Percentiles rank a stretch among this genome's conserved stretches.
These are phyloP conservation scores for Mucor lusitanicus DNA, from an alignment of 371 early-diverging fungal genomes.

Conservation along the genomic window DNA sequence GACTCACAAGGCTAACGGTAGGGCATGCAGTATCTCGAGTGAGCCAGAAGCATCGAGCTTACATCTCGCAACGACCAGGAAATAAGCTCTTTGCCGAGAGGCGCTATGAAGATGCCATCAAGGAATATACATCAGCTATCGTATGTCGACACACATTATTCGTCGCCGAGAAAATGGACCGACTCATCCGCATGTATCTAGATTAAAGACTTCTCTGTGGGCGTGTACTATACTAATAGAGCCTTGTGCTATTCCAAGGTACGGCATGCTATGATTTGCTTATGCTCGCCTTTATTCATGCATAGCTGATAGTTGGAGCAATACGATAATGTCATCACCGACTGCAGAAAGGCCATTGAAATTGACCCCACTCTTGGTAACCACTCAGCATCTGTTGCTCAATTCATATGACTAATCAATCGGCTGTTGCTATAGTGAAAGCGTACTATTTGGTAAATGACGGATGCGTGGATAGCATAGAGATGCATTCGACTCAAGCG, in stretches of 20 bases:
- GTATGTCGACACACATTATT: slow-evolving; percentile 31
- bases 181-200: slow-evolving; percentile 8
- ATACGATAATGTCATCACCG: slow-evolving; percentile 59
- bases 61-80: slow-evolving; percentile 28
- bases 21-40: neutral
- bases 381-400: neutral
- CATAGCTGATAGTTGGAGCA: slow-evolving; percentile 43
- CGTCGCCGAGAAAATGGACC: neutral
- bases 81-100: slow-evolving; percentile 60
- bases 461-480: neutral
- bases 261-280: neutral
- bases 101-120: slow-evolving; percentile 67
- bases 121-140: slow-evolving; percentile 77
- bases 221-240: slow-evolving; percentile 78
- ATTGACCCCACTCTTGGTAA: slow-evolving; percentile 64
- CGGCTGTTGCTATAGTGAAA: slow-evolving; percentile 49
- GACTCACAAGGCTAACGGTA: slow-evolving; percentile 41
- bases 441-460: slow-evolving; percentile 65
- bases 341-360: slow-evolving; percentile 75
- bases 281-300: neutral
- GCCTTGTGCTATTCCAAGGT: slow-evolving; percentile 76
- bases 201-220: slow-evolving; percentile 67
- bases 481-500: neutral
- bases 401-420: neutral
- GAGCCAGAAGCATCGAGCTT: neutral